A percentile compares a stretch with the other conserved stretches of the same genome.
Conservation (phyloP, 2,329 filamentous ascomycete species). For the Pseudopyrenochaeta lycopersici region DNA sequence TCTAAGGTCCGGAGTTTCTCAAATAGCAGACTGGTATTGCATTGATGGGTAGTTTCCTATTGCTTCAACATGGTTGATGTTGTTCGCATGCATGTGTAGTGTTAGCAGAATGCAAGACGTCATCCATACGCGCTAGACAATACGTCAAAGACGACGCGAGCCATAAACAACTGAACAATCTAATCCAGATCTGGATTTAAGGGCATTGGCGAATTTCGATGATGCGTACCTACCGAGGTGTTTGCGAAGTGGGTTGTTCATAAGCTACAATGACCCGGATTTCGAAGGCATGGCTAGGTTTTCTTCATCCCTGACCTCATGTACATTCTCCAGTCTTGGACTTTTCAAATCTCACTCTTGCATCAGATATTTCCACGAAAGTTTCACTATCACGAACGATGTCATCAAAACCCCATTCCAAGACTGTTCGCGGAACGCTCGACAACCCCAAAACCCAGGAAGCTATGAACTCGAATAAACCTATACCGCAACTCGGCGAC, state of each 20-base stretch:
- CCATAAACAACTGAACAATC: slow-evolving; percentile 6
- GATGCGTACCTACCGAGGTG: slow-evolving; percentile 16
- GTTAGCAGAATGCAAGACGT: slow-evolving; percentile 29
- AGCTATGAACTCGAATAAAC: slow-evolving; percentile 21
- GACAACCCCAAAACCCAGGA: slow-evolving; percentile 38
- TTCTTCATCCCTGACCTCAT: too few species aligned
- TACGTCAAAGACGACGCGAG: slow-evolving; percentile 19
- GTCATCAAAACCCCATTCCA: slow-evolving; percentile 30
- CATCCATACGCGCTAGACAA: slow-evolving; percentile 23
- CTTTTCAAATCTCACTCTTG: background rate
- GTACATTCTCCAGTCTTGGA: too few species aligned
- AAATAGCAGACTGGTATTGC: background rate
- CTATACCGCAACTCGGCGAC: slow-evolving; percentile 32
- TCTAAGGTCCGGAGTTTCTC: background rate
- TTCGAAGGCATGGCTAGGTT: too few species aligned
- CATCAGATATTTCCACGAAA: background rate
- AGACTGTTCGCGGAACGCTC: slow-evolving; percentile 44
- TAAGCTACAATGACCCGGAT: background rate
- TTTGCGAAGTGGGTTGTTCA: background rate
- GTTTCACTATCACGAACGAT: slow-evolving; percentile 9
- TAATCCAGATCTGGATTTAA: slow-evolving; percentile 3
- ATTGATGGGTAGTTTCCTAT: background rate
- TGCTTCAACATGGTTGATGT: background rate
- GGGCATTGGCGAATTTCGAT: slow-evolving; percentile 9
- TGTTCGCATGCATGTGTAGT: slow-evolving; percentile 7